A percentile compares a stretch with the other conserved stretches of the same genome.
Conservation (phyloP, 1,139 yeast species). For the Sugiyamaella castrensis region DNA sequence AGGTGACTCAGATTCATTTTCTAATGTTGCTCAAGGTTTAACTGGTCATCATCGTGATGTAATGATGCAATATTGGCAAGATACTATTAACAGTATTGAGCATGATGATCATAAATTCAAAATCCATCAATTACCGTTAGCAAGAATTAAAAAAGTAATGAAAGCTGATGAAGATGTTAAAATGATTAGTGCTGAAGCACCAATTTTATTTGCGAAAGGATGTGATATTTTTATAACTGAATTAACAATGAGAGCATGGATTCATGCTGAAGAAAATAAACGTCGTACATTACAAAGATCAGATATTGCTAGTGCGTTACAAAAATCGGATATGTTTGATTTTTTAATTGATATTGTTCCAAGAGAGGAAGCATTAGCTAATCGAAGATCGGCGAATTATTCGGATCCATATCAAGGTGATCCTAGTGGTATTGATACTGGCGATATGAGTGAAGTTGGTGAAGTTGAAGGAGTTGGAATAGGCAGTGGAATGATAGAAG, state of each 20-base stretch:
- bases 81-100: constrained; percentile 79
- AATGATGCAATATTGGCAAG: constrained; percentile 98
- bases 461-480: neutral
- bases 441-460: neutral
- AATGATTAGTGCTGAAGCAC: constrained; percentile 98
- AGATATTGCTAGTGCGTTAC: constrained; percentile 93
- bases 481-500: too few relatives aligned
- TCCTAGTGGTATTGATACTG: constrained; percentile 1
- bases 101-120: constrained; percentile 88
- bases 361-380: constrained; percentile 44
- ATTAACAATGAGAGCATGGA: constrained; percentile 98
- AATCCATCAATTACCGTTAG: constrained; percentile 89
- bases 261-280: constrained; percentile 94
- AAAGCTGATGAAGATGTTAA: constrained; percentile 96
- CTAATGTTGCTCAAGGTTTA: constrained; percentile 92
- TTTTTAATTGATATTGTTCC: constrained; percentile 95
- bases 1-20: constrained; percentile 43
- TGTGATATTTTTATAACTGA: constrained; percentile 97
- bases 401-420: constrained; percentile 6
- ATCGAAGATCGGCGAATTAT: constrained; percentile 9
- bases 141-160: constrained; percentile 94
- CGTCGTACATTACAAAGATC: constrained; percentile 89
- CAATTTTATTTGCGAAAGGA: constrained; percentile 93
- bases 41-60: constrained; percentile 76
- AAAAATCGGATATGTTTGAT: constrained; percentile 95